Evolutionary conservation across 495 filamentous ascomycete genomes (phyloP), one percentile per base, ranked within the genome.

Genomic region (Penicillium samsonianum): DNA sequence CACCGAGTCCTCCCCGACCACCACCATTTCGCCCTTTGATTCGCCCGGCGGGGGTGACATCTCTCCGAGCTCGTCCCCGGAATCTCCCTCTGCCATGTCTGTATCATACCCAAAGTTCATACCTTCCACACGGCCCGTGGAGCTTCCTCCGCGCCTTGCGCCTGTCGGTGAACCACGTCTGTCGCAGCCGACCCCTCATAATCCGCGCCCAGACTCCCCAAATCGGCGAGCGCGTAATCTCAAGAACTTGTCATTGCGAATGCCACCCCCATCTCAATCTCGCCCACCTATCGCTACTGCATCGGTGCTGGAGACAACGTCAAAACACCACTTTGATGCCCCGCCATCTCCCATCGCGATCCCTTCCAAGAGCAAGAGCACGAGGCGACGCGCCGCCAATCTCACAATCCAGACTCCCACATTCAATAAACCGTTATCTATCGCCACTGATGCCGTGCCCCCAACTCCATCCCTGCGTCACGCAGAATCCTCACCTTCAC

Each of bases 1-100:
- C 4, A 89, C 87, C 25, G 92, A 97, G 65, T 96, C 92, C 8
- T 98, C 94, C 19, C 94, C 94, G 0, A 97, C 94, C 17, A 98
- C 91, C 3, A 96, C 93, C 1, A 82, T 92, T n/a, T 96, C 92
- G 14, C 96, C 91, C 12, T 88, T 92, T 42, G 94, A 93, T 67
- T 92, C 92, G 9, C 88, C 88, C 16, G 89, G 89, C 17, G 80
- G 90, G 25, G 90, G 91, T n/a, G 92, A 96, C 57, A 86, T 90
- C 9, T 96, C 94, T 5, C 91, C 93, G 7, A 90, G 87, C 80
- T 94, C 94, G 2, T 96, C 93, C 2, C 90, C 92, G 16, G 91
- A 96, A 69, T 93, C 92, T 9, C 88, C 90, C 10, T 80, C 87
- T 19, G 85, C 88, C 2, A 73, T 79, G 70, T 67, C 75, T 1